Evolutionary conservation across 106 monocot genomes (phyloP).

Genomic region (Xerophyta viscosa): DNA sequence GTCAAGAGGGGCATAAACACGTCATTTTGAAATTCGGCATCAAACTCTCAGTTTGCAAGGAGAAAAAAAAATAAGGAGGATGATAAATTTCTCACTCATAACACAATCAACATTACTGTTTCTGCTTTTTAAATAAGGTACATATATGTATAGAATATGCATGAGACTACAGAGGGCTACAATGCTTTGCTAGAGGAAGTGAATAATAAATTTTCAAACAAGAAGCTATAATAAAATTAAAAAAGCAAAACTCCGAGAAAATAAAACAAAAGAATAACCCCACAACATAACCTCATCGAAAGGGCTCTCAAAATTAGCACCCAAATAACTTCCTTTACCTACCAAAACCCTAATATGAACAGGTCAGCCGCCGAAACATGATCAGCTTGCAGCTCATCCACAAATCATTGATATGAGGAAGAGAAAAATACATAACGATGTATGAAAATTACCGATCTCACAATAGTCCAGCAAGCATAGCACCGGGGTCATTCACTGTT

Average conservation of each 20-base stretch:
- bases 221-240: slow-evolving; percentile 1
- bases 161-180: too few species aligned
- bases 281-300: slow-evolving; percentile 6
- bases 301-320: slow-evolving; percentile 13
- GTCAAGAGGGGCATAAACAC: too few species aligned
- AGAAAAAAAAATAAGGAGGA: too few species aligned
- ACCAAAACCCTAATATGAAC: background rate
- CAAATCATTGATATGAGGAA: slow-evolving; percentile 12
- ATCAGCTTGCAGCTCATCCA: slow-evolving; percentile 15
- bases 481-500: slow-evolving; percentile 66
- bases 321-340: slow-evolving; percentile 28
- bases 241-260: slow-evolving; percentile 2
- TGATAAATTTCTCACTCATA: too few species aligned
- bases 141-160: too few species aligned
- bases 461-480: slow-evolving; percentile 80
- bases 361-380: background rate
- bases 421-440: background rate
- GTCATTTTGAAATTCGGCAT: too few species aligned
- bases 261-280: background rate
- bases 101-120: too few species aligned
- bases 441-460: too few species aligned
- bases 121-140: too few species aligned
- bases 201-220: background rate
- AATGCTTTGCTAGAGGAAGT: slow-evolving; percentile 1
- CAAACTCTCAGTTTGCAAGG: too few species aligned